Evolutionary conservation across 805 yeast species (phyloP).

Genomic region (Candida dendrica): DNA sequence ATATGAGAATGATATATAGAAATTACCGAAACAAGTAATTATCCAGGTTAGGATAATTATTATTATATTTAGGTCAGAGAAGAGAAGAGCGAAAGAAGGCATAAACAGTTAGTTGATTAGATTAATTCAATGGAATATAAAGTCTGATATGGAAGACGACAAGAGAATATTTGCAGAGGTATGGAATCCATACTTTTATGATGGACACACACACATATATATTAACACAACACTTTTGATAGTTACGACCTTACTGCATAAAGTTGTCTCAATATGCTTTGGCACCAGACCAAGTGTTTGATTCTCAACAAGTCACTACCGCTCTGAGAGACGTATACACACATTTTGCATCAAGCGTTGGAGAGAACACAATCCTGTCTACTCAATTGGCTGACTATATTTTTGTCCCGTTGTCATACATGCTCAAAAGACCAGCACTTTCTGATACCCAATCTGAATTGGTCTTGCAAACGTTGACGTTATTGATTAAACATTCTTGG

Average conservation of each 20-base stretch:
- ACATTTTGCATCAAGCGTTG: slow-evolving; percentile 9
- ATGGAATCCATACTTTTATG: no score
- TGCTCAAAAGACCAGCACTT: slow-evolving; percentile 41
- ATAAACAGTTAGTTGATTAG: no score
- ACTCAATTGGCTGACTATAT: slow-evolving; percentile 50
- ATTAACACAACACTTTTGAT: no score
- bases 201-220: no score
- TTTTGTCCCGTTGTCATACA: slow-evolving; percentile 50
- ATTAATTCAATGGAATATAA: no score
- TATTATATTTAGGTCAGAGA: no score
- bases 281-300: slow-evolving; percentile 27
- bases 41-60: no score
- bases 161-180: slow-evolving; percentile 1
- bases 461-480: slow-evolving; percentile 35
- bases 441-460: slow-evolving; percentile 39
- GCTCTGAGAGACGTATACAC: slow-evolving; percentile 28
- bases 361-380: slow-evolving; percentile 19
- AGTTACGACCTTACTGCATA: slow-evolving; percentile 37
- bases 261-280: slow-evolving; percentile 36
- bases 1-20: background rate
- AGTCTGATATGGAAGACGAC: slow-evolving; percentile 3
- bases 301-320: slow-evolving; percentile 23
- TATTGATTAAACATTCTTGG: slow-evolving; percentile 45
- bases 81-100: no score
- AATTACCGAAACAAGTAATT: no score